Conservation (phyloP, 371 early-diverging fungal genomes). For the Coemansia sp. region DNA sequence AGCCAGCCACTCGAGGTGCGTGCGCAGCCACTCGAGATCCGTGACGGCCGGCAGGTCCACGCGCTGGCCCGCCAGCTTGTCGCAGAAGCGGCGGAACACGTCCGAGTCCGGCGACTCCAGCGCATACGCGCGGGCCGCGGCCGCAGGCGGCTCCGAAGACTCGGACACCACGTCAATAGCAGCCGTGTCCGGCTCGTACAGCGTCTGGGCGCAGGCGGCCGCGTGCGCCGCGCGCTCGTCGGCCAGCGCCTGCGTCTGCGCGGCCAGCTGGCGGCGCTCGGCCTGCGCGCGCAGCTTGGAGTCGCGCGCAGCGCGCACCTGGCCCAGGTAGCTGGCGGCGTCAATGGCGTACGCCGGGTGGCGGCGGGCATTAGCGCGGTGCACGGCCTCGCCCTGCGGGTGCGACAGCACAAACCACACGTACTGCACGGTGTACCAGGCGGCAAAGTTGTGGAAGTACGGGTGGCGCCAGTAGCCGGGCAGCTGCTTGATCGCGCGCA, state of each 20-base stretch:
- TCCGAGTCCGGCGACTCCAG: not conserved
- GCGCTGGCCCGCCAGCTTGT: not conserved
- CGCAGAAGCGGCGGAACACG: not conserved
- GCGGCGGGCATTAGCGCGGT: not conserved
- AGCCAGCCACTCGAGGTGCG: not conserved
- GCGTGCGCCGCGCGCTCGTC: too few species aligned
- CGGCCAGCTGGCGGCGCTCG: not conserved
- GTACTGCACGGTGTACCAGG: constrained; percentile 38
- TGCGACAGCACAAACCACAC: constrained; percentile 36
- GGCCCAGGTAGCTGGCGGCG: not conserved
- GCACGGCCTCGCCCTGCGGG: constrained; percentile 8
- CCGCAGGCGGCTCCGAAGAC: not conserved
- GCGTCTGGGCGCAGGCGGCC: not conserved
- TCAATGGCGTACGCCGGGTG: not conserved
- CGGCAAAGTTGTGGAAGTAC: constrained; percentile 15
- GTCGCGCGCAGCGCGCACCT: not conserved
- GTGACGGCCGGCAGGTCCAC: not conserved
- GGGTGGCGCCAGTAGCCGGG: constrained; percentile 15
- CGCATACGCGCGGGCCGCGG: not conserved
- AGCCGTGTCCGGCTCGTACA: not conserved
- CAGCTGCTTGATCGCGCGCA: constrained; percentile 1
- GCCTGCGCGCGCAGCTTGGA: not conserved
- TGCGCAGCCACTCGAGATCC: not conserved
- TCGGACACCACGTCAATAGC: not conserved
- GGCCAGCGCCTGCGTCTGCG: not conserved